phyloP scores from a whole-genome alignment of 805 yeast genomes.

The Pichia ethanolica region DNA sequence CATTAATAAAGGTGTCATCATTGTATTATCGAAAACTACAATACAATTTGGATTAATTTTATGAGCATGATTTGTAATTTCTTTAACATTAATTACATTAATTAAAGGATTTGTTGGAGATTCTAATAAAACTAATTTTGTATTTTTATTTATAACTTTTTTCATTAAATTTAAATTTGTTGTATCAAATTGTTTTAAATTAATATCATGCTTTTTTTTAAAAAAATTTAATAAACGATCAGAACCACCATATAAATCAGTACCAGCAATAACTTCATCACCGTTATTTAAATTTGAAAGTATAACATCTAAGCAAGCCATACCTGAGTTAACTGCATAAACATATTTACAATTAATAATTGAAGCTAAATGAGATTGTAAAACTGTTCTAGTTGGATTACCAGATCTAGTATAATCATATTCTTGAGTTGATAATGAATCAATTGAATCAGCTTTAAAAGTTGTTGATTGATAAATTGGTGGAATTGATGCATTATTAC shows the following conservation, averaged over 20 bases:
- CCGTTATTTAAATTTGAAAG: conserved; percentile 69
- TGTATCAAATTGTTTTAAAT: conserved; percentile 74
- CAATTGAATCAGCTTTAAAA: conserved; percentile 69
- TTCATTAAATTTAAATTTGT: conserved; percentile 58
- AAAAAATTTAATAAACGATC: conserved; percentile 75
- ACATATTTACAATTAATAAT: conserved; percentile 73
- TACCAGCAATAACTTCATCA: conserved; percentile 91
- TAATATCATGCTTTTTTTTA: conserved; percentile 53
- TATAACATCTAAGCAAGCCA: conserved; percentile 80
- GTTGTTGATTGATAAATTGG: conserved; percentile 95
- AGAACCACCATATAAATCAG: conserved; percentile 91
- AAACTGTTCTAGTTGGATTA: conserved; percentile 80
- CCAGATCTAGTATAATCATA: conserved; percentile 89
- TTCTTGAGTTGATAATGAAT: conserved; percentile 56
- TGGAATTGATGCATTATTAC: conserved; percentile 71
- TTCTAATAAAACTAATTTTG: conserved; percentile 79
- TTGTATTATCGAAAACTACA: conserved; percentile 88
- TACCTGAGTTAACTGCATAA: conserved; percentile 82
- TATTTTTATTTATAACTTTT: conserved; percentile 45
- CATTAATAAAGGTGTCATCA: conserved; percentile 90
- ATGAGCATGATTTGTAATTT: conserved; percentile 62
- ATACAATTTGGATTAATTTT: conserved; percentile 55
- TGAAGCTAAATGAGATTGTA: conserved; percentile 71
- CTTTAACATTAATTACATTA: conserved; percentile 73
- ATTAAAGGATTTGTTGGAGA: conserved; percentile 92